Conservation (phyloP, 2,329 filamentous ascomycete species). For the Stachybotrys echinatus region DNA sequence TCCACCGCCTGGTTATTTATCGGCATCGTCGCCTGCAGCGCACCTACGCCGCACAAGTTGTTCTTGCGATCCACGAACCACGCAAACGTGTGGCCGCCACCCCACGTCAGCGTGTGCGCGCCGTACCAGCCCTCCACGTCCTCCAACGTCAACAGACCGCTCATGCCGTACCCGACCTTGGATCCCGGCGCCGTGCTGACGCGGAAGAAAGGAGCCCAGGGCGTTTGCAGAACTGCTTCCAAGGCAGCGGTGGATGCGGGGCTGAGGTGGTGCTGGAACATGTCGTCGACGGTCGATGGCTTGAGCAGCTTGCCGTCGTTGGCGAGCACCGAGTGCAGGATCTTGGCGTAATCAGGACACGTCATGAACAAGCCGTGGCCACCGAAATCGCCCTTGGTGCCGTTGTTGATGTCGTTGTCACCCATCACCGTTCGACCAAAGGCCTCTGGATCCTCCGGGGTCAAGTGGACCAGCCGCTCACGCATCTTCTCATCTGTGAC, state of each 20-base stretch:
- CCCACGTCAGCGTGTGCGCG: constrained; percentile 37
- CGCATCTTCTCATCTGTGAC: constrained; percentile 28
- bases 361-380: constrained; percentile 36
- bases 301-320: constrained; percentile 44
- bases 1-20: constrained; percentile 13
- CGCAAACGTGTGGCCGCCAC: constrained; percentile 36
- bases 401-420: constrained; percentile 24
- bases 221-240: constrained; percentile 20
- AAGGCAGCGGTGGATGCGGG: constrained; percentile 18
- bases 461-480: constrained; percentile 28
- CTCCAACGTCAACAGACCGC: constrained; percentile 33
- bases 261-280: constrained; percentile 43
- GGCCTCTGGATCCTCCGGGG: constrained; percentile 29
- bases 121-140: constrained; percentile 38
- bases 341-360: constrained; percentile 32
- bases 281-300: constrained; percentile 29
- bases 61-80: constrained; percentile 47
- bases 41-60: constrained; percentile 35
- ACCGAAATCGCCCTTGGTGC: constrained; percentile 32
- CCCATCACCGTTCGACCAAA: constrained; percentile 28
- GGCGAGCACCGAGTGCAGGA: constrained; percentile 39
- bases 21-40: constrained; percentile 32
- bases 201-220: constrained; percentile 28
- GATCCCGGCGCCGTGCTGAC: constrained; percentile 22
- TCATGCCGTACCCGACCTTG: constrained; percentile 33